Percentiles rank a stretch among this genome's conserved stretches.
Evolutionary conservation across 176 grass and related monocot genomes (phyloP).

Genomic region (Eragrostis curvula): DNA sequence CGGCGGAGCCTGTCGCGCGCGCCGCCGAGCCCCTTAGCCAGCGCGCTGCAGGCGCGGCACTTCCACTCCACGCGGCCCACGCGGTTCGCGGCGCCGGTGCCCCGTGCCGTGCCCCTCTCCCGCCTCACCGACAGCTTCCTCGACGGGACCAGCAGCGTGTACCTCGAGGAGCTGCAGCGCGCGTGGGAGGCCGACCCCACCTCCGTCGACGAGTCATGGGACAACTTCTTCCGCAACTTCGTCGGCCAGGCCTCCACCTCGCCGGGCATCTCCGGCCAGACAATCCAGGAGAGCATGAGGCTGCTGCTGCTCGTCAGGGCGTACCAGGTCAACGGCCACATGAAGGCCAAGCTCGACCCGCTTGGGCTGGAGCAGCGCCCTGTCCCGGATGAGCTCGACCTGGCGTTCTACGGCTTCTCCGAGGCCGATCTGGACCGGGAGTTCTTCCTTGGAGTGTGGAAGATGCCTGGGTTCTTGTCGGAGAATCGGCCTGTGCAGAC

Average conservation of each 20-base stretch:
- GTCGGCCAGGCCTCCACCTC: slow-evolving; percentile 73
- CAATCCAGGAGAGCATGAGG: slow-evolving; percentile 91
- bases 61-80: slow-evolving; percentile 60
- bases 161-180: slow-evolving; percentile 88
- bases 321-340: slow-evolving; percentile 90
- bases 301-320: slow-evolving; percentile 75
- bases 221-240: slow-evolving; percentile 91
- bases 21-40: slow-evolving; percentile 31
- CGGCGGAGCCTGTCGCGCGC: slow-evolving; percentile 54
- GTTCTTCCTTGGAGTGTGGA: slow-evolving; percentile 97
- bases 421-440: slow-evolving; percentile 86
- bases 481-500: slow-evolving; percentile 95
- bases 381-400: slow-evolving; percentile 71
- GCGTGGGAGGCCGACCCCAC: slow-evolving; percentile 75
- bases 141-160: slow-evolving; percentile 77
- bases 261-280: slow-evolving; percentile 73
- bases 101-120: slow-evolving; percentile 71
- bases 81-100: slow-evolving; percentile 44
- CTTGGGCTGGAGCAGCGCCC: slow-evolving; percentile 70
- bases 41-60: slow-evolving; percentile 26
- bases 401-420: slow-evolving; percentile 76
- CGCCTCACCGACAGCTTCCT: slow-evolving; percentile 86
- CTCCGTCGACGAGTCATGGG: slow-evolving; percentile 86
- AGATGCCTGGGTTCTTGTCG: slow-evolving; percentile 84
- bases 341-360: slow-evolving; percentile 93